Percentiles rank a stretch among this genome's conserved stretches.
These are phyloP conservation scores for Saccharomyces jurei DNA, from an alignment of 805 yeast species.

Conservation along the genomic window DNA sequence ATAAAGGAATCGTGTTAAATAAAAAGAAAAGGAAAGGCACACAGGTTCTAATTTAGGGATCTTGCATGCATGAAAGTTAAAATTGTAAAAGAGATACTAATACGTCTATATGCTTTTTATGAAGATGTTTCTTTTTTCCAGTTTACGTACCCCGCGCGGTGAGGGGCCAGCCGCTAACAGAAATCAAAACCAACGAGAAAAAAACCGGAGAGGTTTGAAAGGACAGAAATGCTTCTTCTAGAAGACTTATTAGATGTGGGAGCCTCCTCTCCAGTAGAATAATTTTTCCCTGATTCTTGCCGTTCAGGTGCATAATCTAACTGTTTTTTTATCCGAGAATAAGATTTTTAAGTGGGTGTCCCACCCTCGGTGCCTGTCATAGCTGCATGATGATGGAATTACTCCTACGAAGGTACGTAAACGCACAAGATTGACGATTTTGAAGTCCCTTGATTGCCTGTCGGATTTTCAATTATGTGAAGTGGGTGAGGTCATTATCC, in stretches of 20 bases:
- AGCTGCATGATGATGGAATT: neutral
- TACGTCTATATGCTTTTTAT: too few species aligned
- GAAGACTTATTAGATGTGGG: neutral
- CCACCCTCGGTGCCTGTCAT: neutral
- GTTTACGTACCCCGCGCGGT: neutral
- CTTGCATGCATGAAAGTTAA: too few species aligned
- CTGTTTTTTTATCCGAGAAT: neutral
- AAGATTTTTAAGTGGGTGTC: neutral
- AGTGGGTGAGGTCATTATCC: neutral
- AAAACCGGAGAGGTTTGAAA: too few species aligned
- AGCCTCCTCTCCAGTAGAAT: neutral
- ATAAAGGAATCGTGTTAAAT: too few species aligned
- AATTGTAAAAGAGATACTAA: too few species aligned
- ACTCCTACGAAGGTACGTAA: neutral
- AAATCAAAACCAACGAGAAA: too few species aligned
- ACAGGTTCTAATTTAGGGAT: too few species aligned
- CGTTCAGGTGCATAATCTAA: neutral
- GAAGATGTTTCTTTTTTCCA: too few species aligned
- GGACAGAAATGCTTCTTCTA: neutral
- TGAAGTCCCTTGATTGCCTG: neutral
- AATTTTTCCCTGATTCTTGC: neutral
- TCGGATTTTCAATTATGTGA: neutral
- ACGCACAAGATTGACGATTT: neutral
- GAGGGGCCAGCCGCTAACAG: neutral
- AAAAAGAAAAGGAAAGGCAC: too few species aligned